Evolutionary conservation across 768 basidiomycete species (phyloP).

Genomic region (Tricholoma sp.): DNA sequence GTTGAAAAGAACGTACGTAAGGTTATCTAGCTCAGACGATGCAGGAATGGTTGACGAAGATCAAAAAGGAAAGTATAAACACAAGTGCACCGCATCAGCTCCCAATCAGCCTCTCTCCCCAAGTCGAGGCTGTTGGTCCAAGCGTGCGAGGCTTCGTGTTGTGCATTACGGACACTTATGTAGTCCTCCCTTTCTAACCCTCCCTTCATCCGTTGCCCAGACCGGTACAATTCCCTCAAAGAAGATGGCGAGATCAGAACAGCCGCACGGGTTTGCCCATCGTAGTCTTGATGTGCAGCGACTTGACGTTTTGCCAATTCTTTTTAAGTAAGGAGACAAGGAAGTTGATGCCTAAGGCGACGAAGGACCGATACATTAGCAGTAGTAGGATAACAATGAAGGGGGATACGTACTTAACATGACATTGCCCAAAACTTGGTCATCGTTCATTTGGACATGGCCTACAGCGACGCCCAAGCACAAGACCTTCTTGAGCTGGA

Average conservation of each 20-base stretch:
- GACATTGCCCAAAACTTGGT: conserved; percentile 94
- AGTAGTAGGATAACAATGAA: not conserved
- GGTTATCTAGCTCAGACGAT: too few relatives aligned
- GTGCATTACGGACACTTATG: conserved; percentile 59
- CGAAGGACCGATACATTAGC: conserved; percentile 6
- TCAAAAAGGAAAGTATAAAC: not conserved
- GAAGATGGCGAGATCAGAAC: conserved; percentile 50
- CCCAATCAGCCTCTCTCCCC: conserved; percentile 77
- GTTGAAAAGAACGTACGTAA: too few relatives aligned
- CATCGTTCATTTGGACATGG: conserved; percentile 95
- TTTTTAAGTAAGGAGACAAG: conserved; percentile 98
- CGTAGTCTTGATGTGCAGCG: conserved; percentile 96
- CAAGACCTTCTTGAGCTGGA: conserved; percentile 99
- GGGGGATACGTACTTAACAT: conserved; percentile 73
- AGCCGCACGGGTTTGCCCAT: conserved; percentile 98
- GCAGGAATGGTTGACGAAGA: not conserved
- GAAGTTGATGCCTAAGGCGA: conserved; percentile 88
- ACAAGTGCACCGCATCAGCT: conserved; percentile 56
- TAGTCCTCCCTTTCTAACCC: not conserved
- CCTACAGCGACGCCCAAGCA: conserved; percentile 99
- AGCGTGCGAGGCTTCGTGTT: conserved; percentile 98
- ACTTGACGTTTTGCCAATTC: conserved; percentile 99
- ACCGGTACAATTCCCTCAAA: not conserved
- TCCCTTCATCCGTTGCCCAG: not conserved
- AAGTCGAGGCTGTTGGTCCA: conserved; percentile 78